phyloP scores from a whole-genome alignment of 768 basidiomycete species.

The Suillus subluteus region DNA sequence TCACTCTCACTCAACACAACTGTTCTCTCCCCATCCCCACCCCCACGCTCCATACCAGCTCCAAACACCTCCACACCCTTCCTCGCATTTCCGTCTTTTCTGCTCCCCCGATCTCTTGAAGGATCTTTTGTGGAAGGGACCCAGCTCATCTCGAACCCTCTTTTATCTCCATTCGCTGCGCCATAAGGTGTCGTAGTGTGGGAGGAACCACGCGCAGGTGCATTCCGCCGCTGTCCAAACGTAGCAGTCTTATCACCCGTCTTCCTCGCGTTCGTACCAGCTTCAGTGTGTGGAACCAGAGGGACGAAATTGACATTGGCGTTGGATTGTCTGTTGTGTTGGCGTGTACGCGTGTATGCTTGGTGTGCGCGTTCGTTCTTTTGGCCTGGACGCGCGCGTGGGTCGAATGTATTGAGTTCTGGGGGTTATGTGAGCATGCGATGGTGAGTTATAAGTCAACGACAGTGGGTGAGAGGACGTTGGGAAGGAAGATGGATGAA shows the following conservation, averaged over 20 bases:
- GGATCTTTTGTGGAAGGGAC: slow-evolving; percentile 48
- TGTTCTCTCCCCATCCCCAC: slow-evolving; percentile 50
- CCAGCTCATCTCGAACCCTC: slow-evolving; percentile 86
- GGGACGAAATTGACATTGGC: slow-evolving; percentile 69
- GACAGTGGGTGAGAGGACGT: background rate
- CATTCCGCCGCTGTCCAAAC: slow-evolving; percentile 62
- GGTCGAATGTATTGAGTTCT: slow-evolving; percentile 63
- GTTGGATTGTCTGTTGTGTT: slow-evolving; percentile 41
- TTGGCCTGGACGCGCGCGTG: slow-evolving; percentile 52
- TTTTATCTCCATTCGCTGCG: slow-evolving; percentile 36
- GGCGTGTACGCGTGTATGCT: slow-evolving; percentile 45
- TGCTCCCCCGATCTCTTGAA: slow-evolving; percentile 25
- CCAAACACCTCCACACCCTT: slow-evolving; percentile 83
- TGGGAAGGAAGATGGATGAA: background rate
- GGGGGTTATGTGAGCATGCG: slow-evolving; percentile 8
- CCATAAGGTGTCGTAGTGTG: slow-evolving; percentile 14
- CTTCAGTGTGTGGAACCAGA: slow-evolving; percentile 49
- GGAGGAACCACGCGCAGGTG: slow-evolving; percentile 35
- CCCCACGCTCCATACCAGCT: slow-evolving; percentile 86
- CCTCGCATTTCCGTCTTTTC: slow-evolving; percentile 35
- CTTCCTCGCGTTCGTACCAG: slow-evolving; percentile 24
- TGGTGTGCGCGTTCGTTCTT: slow-evolving; percentile 50
- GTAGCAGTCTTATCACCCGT: slow-evolving; percentile 55
- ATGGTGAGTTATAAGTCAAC: slow-evolving; percentile 14
- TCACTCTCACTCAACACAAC: slow-evolving; percentile 64